phyloP scores from a whole-genome alignment of 2,329 filamentous ascomycete species.

The Lachnellula occidentalis region DNA sequence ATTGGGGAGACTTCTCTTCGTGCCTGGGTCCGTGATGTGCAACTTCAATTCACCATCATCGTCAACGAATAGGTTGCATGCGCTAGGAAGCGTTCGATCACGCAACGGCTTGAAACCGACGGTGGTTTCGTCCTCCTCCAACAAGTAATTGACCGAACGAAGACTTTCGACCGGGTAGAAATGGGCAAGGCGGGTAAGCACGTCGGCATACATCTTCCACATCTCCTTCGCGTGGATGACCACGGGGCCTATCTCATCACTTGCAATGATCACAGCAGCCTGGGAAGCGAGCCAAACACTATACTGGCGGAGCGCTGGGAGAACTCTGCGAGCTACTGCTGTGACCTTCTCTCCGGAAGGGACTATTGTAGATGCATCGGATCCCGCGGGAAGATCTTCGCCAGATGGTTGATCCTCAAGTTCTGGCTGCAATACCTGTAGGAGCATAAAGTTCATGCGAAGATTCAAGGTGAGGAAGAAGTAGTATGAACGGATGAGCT shows the following conservation, averaged over 20 bases:
- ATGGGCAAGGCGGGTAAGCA: slow-evolving; percentile 52
- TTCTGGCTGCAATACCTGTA: slow-evolving; percentile 65
- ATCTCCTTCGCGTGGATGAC: slow-evolving; percentile 53
- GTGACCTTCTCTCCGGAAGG: slow-evolving; percentile 45
- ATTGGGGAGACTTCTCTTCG: slow-evolving; percentile 50
- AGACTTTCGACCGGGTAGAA: slow-evolving; percentile 54
- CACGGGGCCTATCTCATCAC: slow-evolving; percentile 48
- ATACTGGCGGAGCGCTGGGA: slow-evolving; percentile 62
- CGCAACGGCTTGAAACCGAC: slow-evolving; percentile 58
- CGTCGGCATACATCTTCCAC: slow-evolving; percentile 61
- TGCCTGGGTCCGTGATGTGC: slow-evolving; percentile 38
- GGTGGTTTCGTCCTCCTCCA: slow-evolving; percentile 63
- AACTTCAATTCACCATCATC: slow-evolving; percentile 40
- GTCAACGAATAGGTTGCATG: slow-evolving; percentile 46
- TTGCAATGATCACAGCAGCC: slow-evolving; percentile 47
- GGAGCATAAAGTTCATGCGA: slow-evolving; percentile 66
- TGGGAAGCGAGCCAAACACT: slow-evolving; percentile 61
- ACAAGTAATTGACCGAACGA: slow-evolving; percentile 52
- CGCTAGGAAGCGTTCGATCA: slow-evolving; percentile 41
- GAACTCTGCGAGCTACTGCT: slow-evolving; percentile 51
- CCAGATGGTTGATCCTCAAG: slow-evolving; percentile 45
- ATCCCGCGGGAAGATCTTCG: slow-evolving; percentile 40
- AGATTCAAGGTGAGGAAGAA: slow-evolving; percentile 75
- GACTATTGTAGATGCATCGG: slow-evolving; percentile 34
- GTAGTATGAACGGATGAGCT: slow-evolving; percentile 45